Base-by-base conservation (phyloP, 225 moss, liverwort and hornwort genomes). In the Asterella californica region DNA sequence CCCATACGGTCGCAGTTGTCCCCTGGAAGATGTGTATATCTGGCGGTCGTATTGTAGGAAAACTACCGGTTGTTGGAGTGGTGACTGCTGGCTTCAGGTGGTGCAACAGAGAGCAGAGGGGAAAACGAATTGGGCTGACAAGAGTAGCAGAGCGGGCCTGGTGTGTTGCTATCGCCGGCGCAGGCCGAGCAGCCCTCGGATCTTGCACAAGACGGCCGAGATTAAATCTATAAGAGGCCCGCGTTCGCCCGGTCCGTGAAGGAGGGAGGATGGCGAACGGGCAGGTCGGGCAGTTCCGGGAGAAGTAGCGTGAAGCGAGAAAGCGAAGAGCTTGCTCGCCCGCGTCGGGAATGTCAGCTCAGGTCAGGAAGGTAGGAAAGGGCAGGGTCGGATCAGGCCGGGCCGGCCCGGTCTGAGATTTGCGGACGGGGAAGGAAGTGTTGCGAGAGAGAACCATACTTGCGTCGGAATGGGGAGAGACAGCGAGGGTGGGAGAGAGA, bases 121-220 rank as follows among this genome's bases (percentile, higher is more conserved):
- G 18, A 36, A 67, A 67, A 33, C 34, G 15, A 36, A 33, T 29
- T 12, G 15, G 67, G 67, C 67, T 67, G 34, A 36, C 67, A 67
- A 67, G 67, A 67, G 67, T 67, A 34, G 67, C 34, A 67, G 33
- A 36, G 36, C 33, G 15, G 30, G 34, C 67, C 34, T 67, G 67
- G 15, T 67, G 34, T 67, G 36, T 34, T 27, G 12, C 67, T 67
- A 33, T 67, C 67, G 67, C 67, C 67, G 67, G 67, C 67, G 67
- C 67, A 67, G 33, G 2, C 10, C 2, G 19, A 12, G 30, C 12
- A 12, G 15, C 32, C 67, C n/a, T 67, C 32, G 33, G 65, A 67
- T 67, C 18, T 17, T 0, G 2, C 14, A 34, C 67, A 11, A 2
- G 67, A 36, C 67, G 67, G 67, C 19, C 14, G 36, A 29, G 33